Evolutionary conservation across 2,329 filamentous ascomycete species (phyloP).

Genomic region (Cladophialophora yegresii): DNA sequence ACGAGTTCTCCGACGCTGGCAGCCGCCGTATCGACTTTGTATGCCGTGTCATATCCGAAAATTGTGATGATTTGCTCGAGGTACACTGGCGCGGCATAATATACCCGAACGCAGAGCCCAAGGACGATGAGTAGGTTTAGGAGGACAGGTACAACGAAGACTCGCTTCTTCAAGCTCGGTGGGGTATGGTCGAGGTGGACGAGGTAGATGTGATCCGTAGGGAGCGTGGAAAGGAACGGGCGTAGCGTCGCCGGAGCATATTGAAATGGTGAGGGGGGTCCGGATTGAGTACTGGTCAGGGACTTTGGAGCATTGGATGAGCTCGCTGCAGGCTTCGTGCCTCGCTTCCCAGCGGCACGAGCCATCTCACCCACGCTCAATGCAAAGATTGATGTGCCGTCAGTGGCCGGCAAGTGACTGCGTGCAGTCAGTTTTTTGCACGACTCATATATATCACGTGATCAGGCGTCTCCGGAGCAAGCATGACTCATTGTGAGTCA

Average conservation of each 20-base stretch:
- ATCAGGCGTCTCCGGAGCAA: neutral
- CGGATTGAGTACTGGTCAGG: slow-evolving; percentile 9
- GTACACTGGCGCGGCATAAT: slow-evolving; percentile 72
- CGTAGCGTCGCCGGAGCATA: slow-evolving; percentile 29
- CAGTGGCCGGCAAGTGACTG: neutral
- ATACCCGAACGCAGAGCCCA: slow-evolving; percentile 69
- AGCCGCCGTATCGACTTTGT: slow-evolving; percentile 62
- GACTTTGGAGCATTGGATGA: slow-evolving; percentile 12
- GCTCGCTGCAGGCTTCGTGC: slow-evolving; percentile 15
- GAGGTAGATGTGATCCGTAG: slow-evolving; percentile 74
- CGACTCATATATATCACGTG: slow-evolving; percentile 12
- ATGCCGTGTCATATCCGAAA: slow-evolving; percentile 66
- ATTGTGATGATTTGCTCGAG: slow-evolving; percentile 64
- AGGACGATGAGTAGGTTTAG: slow-evolving; percentile 70
- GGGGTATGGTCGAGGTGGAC: slow-evolving; percentile 76
- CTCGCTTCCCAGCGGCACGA: slow-evolving; percentile 26
- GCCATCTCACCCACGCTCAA: slow-evolving; percentile 20
- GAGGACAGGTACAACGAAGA: slow-evolving; percentile 75
- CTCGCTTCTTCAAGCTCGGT: slow-evolving; percentile 71
- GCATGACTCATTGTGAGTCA: neutral
- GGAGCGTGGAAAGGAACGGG: slow-evolving; percentile 65
- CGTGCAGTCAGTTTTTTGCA: neutral
- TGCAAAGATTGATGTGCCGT: neutral
- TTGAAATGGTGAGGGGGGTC: slow-evolving; percentile 32
- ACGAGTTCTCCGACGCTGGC: slow-evolving; percentile 60